Evolutionary conservation across 495 filamentous ascomycete species (phyloP), one percentile per base, ranked within the genome.

Genomic region (Cryomyces minteri): DNA sequence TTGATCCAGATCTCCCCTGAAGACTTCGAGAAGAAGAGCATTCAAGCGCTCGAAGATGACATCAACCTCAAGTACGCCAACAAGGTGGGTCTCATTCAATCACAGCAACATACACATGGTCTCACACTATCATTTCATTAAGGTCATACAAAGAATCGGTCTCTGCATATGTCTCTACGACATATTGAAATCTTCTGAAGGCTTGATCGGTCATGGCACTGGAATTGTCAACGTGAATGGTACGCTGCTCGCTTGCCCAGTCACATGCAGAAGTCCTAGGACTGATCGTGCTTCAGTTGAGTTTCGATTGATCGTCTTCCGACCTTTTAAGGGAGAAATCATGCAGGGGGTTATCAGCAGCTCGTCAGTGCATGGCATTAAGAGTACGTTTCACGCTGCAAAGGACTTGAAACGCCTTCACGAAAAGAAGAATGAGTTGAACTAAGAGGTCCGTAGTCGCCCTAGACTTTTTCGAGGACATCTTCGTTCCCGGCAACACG

Each of bases 51-150:
- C 48, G 84, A 94, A 62, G 87, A 96, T 60, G 84, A 82, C 50
- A 87, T 98, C 64, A 94, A 96, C 54, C 72, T 76, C 46, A 98
- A 96, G 65, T 98, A 94, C 62, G 77, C 88, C 43, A 92, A 98
- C 67, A 88, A 86, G 62, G 18, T 25, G 18, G 18, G 18, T 25
- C 18, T 25, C 18, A 82, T 85, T 30, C 28, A 43, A 46, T 30
- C 6, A 34, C 12, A 32, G 25, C 18, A 31, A 48, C 40, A 49
- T 46, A n/a, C 10, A 37, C 5, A 25, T 25, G 30, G 12, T 47
- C 31, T 33, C 18, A 43, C 32, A 36, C 14, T 12, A 43, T 38
- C 9, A 48, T 25, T 25, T 25, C 18, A 12, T 14, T 48, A 76
- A 72, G 18, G 71, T 78, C 6, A 73, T 82, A 41, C 74, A 76